Conservation (phyloP, 2,329 filamentous ascomycete genomes). For the Cercospora brassicicola region DNA sequence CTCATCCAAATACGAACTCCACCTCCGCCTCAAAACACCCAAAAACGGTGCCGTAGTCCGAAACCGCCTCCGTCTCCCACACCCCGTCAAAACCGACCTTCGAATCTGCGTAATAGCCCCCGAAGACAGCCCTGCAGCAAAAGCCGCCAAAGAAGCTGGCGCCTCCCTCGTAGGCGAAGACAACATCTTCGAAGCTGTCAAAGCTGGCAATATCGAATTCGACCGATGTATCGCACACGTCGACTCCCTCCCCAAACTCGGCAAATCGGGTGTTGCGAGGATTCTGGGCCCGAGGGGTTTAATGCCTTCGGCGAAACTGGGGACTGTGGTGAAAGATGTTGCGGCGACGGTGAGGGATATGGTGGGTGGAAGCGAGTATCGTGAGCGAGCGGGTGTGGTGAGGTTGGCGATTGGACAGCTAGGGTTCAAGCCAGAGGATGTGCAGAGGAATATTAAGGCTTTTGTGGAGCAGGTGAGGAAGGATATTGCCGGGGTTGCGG, state of each 20-base stretch:
- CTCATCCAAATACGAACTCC: constrained; percentile 81
- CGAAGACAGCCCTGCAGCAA: constrained; percentile 71
- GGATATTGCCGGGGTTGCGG: constrained; percentile 67
- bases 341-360: constrained; percentile 73
- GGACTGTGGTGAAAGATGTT: constrained; percentile 84
- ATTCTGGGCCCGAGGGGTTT: constrained; percentile 84
- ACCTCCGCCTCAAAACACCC: constrained; percentile 76
- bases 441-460: constrained; percentile 78
- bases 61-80: constrained; percentile 82
- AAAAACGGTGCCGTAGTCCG: constrained; percentile 86
- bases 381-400: constrained; percentile 80
- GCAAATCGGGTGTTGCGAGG: constrained; percentile 75
- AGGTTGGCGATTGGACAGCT: constrained; percentile 89
- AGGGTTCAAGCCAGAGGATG: constrained; percentile 80
- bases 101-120: constrained; percentile 88
- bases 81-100: constrained; percentile 84
- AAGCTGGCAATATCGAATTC: constrained; percentile 76
- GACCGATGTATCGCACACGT: constrained; percentile 85
- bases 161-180: constrained; percentile 84
- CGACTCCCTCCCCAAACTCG: constrained; percentile 73
- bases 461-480: constrained; percentile 75
- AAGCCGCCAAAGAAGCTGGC: constrained; percentile 73
- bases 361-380: constrained; percentile 80
- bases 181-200: constrained; percentile 76
- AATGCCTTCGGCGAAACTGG: constrained; percentile 87